Conservation (phyloP, 2,329 filamentous ascomycete genomes). For the Epichloe bromicola region DNA sequence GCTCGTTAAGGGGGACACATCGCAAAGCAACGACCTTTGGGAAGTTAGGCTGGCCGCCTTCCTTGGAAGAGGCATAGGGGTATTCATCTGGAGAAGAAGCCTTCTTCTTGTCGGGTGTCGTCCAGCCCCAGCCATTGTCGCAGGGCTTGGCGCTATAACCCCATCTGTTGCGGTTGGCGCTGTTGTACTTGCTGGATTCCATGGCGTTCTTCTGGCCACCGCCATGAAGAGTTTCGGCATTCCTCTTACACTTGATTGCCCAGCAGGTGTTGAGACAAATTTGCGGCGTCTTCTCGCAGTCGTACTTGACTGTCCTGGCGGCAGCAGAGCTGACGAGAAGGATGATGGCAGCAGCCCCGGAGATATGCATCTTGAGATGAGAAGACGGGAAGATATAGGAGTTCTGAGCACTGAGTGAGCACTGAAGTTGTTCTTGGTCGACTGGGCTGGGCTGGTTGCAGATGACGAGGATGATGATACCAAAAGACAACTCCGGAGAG, state of each 20-base stretch:
- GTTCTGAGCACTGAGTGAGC: not conserved
- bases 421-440: not conserved
- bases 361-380: not conserved
- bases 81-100: constrained; percentile 1
- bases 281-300: not conserved
- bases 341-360: not conserved
- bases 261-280: constrained; percentile 2
- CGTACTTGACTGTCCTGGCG: not conserved
- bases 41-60: not conserved
- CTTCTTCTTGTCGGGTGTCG: not conserved
- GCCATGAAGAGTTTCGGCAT: not conserved
- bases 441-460: not conserved
- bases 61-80: not conserved
- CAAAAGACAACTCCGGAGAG: not conserved
- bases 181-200: not conserved
- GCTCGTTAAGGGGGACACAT: not conserved
- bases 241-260: not conserved
- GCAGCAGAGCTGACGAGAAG: not conserved
- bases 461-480: not conserved
- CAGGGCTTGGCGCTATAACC: not conserved
- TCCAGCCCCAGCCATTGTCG: not conserved
- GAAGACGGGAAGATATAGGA: not conserved
- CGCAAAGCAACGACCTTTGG: not conserved
- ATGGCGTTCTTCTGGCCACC: not conserved
- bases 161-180: not conserved